These are phyloP conservation scores for Crassisporium funariophilum DNA, from an alignment of 768 basidiomycete species.

Conservation along the genomic window DNA sequence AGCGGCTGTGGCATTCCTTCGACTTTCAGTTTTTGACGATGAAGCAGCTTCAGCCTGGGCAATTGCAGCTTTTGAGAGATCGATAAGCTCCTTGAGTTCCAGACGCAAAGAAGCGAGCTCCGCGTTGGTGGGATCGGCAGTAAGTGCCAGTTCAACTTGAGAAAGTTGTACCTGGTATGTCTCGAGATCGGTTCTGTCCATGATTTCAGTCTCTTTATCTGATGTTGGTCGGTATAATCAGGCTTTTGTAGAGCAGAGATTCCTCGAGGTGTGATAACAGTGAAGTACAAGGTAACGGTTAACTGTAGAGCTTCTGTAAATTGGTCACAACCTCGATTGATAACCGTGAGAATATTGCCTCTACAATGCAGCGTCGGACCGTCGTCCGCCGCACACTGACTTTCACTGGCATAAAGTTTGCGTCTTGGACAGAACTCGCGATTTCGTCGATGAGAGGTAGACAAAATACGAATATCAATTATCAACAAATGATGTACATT, in stretches of 20 bases:
- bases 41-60: slow-evolving; percentile 66
- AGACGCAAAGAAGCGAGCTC: slow-evolving; percentile 74
- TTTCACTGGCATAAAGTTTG: no score
- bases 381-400: no score
- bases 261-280: no score
- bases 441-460: slow-evolving; percentile 6
- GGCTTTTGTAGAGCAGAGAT: no score
- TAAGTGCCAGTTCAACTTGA: slow-evolving; percentile 83
- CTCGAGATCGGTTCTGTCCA: slow-evolving; percentile 80
- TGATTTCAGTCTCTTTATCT: no score
- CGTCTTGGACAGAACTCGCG: no score
- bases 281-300: slow-evolving; percentile 1
- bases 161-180: slow-evolving; percentile 88
- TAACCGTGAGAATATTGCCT: slow-evolving; percentile 7
- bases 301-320: no score
- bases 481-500: slow-evolving; percentile 10
- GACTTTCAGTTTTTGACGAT: slow-evolving; percentile 60
- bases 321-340: slow-evolving; percentile 2
- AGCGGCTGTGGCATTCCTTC: slow-evolving; percentile 53
- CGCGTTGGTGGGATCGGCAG: slow-evolving; percentile 70
- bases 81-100: slow-evolving; percentile 83
- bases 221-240: no score
- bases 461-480: not conserved
- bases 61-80: slow-evolving; percentile 72
- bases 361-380: no score